phyloP scores from a whole-genome alignment of 208 protist species.

The Leishmania tarentolae region DNA sequence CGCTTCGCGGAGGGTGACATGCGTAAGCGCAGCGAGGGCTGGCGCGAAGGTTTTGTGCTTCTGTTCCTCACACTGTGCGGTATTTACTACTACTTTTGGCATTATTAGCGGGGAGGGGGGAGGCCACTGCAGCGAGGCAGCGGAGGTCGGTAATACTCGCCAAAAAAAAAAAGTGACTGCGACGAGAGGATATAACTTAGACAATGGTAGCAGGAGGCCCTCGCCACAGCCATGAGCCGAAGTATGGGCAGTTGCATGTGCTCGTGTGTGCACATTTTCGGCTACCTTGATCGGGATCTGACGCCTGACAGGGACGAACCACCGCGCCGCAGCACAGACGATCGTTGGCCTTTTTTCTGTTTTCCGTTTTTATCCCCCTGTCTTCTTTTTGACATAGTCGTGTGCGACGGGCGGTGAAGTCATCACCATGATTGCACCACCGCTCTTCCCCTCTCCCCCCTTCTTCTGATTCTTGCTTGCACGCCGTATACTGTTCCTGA shows the following conservation, averaged over 20 bases:
- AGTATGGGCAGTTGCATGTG: neutral
- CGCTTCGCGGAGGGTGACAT: slow-evolving; percentile 33
- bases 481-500: neutral
- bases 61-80: slow-evolving; percentile 13
- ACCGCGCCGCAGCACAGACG: neutral
- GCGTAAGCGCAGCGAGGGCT: neutral
- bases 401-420: neutral
- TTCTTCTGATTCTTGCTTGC: neutral
- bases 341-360: neutral
- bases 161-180: neutral
- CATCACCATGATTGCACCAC: neutral
- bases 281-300: neutral
- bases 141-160: neutral
- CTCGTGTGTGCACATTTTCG: neutral
- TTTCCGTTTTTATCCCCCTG: neutral
- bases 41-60: slow-evolving; percentile 12
- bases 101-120: neutral
- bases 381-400: neutral
- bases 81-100: slow-evolving; percentile 29
- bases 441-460: neutral
- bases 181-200: neutral
- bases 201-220: neutral
- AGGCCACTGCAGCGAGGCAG: neutral
- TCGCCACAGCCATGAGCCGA: neutral
- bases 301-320: neutral